phyloP scores from a whole-genome alignment of 768 basidiomycete species.

The Candolleomyces aberdarensis region DNA sequence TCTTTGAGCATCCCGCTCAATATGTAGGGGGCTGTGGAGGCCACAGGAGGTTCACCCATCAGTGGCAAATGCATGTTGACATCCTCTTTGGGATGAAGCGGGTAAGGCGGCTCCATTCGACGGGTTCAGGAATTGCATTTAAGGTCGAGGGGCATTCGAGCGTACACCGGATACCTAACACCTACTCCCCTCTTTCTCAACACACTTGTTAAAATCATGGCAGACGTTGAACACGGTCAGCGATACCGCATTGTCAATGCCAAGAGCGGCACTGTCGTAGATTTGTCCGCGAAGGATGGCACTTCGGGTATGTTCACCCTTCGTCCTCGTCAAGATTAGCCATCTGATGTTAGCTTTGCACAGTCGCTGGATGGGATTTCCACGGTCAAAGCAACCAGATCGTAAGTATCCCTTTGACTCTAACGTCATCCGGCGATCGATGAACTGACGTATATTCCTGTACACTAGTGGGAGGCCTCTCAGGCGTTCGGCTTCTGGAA shows the following conservation, averaged over 20 bases:
- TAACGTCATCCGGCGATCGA: background rate
- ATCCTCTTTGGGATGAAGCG: too few species aligned
- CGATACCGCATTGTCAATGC: constrained; percentile 49
- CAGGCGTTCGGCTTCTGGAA: constrained; percentile 24
- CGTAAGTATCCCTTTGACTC: background rate
- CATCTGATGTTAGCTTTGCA: background rate
- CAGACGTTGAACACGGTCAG: constrained; percentile 28
- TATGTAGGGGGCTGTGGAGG: too few species aligned
- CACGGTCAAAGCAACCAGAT: constrained; percentile 46
- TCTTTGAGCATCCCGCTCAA: too few species aligned
- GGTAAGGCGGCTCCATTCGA: too few species aligned
- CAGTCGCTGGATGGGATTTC: constrained; percentile 48
- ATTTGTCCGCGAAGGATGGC: constrained; percentile 54
- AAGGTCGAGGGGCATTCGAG: background rate
- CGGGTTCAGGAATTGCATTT: background rate
- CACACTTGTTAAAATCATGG: background rate
- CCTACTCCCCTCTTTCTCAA: background rate
- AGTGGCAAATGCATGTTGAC: too few species aligned
- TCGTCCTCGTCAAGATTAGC: background rate
- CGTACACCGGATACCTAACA: background rate
- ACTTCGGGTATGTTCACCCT: constrained; percentile 33
- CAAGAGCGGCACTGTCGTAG: constrained; percentile 49
- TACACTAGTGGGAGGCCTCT: background rate
- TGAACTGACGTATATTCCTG: background rate
- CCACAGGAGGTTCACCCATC: too few species aligned